Conservation (phyloP, 1,284 basidiomycete genomes). For the Ceratobasidium sp. region DNA sequence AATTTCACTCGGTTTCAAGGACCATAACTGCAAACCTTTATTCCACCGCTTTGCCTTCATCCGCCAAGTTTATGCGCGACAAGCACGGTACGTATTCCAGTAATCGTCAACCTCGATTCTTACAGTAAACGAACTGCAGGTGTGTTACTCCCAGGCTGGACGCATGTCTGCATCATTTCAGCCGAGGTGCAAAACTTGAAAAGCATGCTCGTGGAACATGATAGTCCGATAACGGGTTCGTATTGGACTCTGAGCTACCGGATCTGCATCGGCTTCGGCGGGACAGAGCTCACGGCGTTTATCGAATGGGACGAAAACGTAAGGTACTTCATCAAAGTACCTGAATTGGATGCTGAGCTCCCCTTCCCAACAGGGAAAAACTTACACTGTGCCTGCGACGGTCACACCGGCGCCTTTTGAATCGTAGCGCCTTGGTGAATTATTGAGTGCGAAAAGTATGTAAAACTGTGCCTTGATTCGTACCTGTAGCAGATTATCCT, state of each 20-base stretch:
- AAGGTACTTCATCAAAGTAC: neutral
- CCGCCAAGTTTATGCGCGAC: conserved; percentile 1
- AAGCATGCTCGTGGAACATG: neutral
- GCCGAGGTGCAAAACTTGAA: neutral
- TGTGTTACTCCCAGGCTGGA: conserved; percentile 1
- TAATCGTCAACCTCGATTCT: too few species aligned
- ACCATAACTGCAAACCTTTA: neutral
- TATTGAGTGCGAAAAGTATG: too few species aligned
- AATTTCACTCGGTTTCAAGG: neutral
- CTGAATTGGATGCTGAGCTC: too few species aligned
- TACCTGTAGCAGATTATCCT: too few species aligned
- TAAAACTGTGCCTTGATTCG: too few species aligned
- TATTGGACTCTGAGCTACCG: conserved; percentile 16
- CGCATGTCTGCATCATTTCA: neutral
- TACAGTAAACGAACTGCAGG: neutral
- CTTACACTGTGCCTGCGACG: too few species aligned
- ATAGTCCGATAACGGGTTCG: neutral
- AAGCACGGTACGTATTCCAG: neutral
- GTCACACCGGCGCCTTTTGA: too few species aligned
- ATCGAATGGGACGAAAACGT: conserved; percentile 27
- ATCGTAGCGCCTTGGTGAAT: too few species aligned
- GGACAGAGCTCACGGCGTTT: conserved; percentile 19
- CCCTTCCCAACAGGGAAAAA: too few species aligned
- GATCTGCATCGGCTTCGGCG: conserved; percentile 15
- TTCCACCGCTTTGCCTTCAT: neutral